Evolutionary conservation across 1,284 basidiomycete genomes (phyloP).

Genomic region (Thelephora terrestris): DNA sequence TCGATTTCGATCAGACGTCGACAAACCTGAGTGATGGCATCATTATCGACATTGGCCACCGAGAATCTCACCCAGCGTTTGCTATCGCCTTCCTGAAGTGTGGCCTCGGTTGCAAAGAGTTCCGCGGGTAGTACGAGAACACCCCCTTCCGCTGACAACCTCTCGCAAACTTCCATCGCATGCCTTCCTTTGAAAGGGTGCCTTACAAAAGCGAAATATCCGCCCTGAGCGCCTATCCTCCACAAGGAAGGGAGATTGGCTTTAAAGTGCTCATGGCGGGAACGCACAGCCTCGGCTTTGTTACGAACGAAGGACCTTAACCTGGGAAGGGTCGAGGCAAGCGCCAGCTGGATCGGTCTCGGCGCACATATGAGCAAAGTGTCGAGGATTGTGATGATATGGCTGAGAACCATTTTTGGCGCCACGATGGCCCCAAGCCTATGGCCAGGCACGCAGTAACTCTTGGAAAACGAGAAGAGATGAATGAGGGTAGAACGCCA

Average conservation of each 20-base stretch:
- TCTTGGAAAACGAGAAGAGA: slow-evolving; percentile 68
- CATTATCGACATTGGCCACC: slow-evolving; percentile 71
- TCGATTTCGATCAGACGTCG: slow-evolving; percentile 37
- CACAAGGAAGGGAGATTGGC: slow-evolving; percentile 36
- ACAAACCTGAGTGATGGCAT: slow-evolving; percentile 48
- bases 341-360: slow-evolving; percentile 58
- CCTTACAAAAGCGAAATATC: slow-evolving; percentile 67
- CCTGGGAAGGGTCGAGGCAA: slow-evolving; percentile 42
- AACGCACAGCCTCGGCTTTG: slow-evolving; percentile 41
- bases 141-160: slow-evolving; percentile 53
- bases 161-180: slow-evolving; percentile 46
- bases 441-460: slow-evolving; percentile 80
- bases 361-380: slow-evolving; percentile 76
- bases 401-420: slow-evolving; percentile 42
- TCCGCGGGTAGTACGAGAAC: slow-evolving; percentile 59
- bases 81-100: slow-evolving; percentile 22
- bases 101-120: slow-evolving; percentile 44
- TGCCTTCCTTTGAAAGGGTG: slow-evolving; percentile 52
- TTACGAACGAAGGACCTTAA: slow-evolving; percentile 46
- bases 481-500: slow-evolving; percentile 65
- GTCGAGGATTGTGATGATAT: slow-evolving; percentile 62
- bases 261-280: slow-evolving; percentile 54
- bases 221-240: slow-evolving; percentile 59
- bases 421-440: slow-evolving; percentile 73
- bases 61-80: slow-evolving; percentile 68